phyloP scores from a whole-genome alignment of 352 stramenopile genomes.

The Peronosclerospora sorghi region DNA sequence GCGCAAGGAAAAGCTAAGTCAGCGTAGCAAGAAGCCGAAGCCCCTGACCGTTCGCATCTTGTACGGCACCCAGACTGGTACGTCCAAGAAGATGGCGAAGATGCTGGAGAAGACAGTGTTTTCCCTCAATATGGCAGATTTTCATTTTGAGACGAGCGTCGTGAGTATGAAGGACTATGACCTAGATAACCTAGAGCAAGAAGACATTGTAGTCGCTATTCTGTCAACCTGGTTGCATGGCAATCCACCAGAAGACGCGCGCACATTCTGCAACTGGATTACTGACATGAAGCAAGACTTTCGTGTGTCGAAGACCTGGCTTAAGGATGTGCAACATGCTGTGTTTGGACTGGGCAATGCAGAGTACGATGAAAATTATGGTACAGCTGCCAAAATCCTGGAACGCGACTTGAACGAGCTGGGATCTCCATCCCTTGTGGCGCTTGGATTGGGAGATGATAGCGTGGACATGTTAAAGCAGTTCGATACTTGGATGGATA shows the following conservation, averaged over 20 bases:
- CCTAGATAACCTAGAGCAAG: slow-evolving; percentile 84
- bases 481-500: slow-evolving; percentile 77
- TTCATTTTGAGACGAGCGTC: slow-evolving; percentile 77
- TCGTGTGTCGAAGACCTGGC: slow-evolving; percentile 75
- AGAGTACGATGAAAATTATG: slow-evolving; percentile 84
- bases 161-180: slow-evolving; percentile 85
- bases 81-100: slow-evolving; percentile 67
- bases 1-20: slow-evolving; percentile 12
- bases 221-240: slow-evolving; percentile 82
- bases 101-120: slow-evolving; percentile 69
- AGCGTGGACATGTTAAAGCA: slow-evolving; percentile 75
- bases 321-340: slow-evolving; percentile 56
- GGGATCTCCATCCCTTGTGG: slow-evolving; percentile 49
- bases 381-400: slow-evolving; percentile 66
- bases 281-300: slow-evolving; percentile 86
- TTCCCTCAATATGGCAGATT: slow-evolving; percentile 63
- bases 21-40: slow-evolving; percentile 17
- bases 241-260: slow-evolving; percentile 56
- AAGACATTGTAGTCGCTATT: slow-evolving; percentile 72
- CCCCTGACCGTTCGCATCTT: slow-evolving; percentile 62
- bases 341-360: slow-evolving; percentile 82
- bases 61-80: slow-evolving; percentile 80
- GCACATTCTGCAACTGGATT: slow-evolving; percentile 78
- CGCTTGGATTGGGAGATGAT: slow-evolving; percentile 65
- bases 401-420: slow-evolving; percentile 46